Base-by-base conservation (phyloP, 2,329 filamentous ascomycete species). In the Cercospora zeae-maydis region DNA sequence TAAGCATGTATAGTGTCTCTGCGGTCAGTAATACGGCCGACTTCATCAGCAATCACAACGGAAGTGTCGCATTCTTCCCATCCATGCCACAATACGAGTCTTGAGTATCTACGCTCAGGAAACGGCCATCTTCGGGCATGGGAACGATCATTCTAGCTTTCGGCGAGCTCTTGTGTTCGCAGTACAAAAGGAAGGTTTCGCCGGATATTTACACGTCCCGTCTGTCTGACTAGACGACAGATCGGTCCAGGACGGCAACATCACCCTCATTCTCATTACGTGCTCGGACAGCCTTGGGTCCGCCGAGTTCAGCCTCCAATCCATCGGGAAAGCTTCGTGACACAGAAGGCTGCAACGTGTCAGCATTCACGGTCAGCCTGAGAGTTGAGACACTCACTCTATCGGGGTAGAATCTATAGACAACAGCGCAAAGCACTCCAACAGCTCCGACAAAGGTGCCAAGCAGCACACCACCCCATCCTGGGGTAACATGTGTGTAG, bases 401-500 rank as follows among this genome's bases (percentile, higher is more conserved):
- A 68, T 82, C 80, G 8, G 80, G 80, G 67, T 82, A 81, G 58
- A 70, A 72, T 56, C 74, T 63, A 59, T 72, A 73, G 10, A 79
- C 76, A 1, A 77, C 74, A 16, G 70, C 75, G 63, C 75, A 77
- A 10, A 82, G 71, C 6, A 73, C 75, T 11, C 77, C 65, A 24
- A 80, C 76, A 16, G 73, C 73, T 4, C 70, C 78, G 27, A 81
- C 68, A 63, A 82, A 82, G 21, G 75, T 75, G 60, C 78, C 79
- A 67, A 80, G 59, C 58, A 81, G 69, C 10, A 96, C 86, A 33
- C 84, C 79, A 63, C 88, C 91, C 77, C 88, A 92, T 67, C 85
- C 84, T 14, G 93, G 81, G 55, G 84, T 88, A 73, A 86, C 85
- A 83, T 95, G 93, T 61, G 88, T 95, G 81, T 99, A 98, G 73